These are phyloP conservation scores for Flaveria linearis DNA, from an alignment of 129 eudicot species.

Conservation along the genomic window DNA sequence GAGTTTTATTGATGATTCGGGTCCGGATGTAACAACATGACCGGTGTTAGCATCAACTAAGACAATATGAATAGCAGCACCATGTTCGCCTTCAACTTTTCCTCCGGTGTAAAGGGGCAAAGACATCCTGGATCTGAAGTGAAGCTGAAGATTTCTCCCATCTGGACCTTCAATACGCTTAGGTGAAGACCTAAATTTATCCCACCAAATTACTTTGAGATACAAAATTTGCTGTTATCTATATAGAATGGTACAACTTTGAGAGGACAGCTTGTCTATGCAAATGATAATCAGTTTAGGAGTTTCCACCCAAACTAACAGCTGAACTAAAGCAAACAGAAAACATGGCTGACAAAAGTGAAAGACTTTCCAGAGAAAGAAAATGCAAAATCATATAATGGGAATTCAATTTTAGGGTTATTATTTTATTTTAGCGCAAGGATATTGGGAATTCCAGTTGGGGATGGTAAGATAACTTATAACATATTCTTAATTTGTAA, in stretches of 20 bases:
- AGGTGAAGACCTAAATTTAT: constrained; percentile 68
- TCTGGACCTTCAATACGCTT: constrained; percentile 82
- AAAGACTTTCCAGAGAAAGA: too few relatives aligned
- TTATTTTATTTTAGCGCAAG: not conserved
- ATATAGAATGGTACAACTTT: not conserved
- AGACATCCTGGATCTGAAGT: constrained; percentile 67
- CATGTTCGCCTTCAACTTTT: constrained; percentile 93
- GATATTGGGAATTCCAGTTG: not conserved
- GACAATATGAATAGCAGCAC: constrained; percentile 80
- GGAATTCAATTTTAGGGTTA: not conserved
- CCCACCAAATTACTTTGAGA: constrained; percentile 5
- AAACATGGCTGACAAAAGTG: not conserved
- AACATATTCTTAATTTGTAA: not conserved
- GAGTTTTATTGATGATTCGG: constrained; percentile 73
- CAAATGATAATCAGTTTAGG: not conserved
- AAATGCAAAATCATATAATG: too few relatives aligned
- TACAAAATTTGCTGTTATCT: not conserved
- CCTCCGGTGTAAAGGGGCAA: constrained; percentile 87
- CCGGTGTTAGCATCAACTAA: constrained; percentile 65
- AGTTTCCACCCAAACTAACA: not conserved
- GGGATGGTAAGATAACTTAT: not conserved
- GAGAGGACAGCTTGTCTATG: not conserved
- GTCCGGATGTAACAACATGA: constrained; percentile 70
- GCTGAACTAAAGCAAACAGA: not conserved
- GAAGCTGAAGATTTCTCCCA: constrained; percentile 81